phyloP scores from a whole-genome alignment of 768 basidiomycete genomes.

The Mrakia hoshinonis region DNA sequence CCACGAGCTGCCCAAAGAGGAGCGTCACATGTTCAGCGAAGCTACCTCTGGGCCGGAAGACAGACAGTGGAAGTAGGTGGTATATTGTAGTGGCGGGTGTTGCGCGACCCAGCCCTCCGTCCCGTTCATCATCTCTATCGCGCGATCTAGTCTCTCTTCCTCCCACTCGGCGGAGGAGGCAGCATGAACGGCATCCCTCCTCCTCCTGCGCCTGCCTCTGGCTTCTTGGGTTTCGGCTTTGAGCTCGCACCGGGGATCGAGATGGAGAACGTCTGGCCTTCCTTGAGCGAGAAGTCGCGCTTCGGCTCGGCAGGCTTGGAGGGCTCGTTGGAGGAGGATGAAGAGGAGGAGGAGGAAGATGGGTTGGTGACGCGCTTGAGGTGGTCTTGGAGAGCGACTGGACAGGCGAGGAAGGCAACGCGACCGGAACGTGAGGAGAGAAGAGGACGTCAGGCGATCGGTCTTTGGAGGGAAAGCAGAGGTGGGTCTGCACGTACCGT shows the following conservation, averaged over 20 bases:
- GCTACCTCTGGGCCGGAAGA: no score
- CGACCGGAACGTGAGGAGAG: not conserved
- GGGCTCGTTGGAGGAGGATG: conserved; percentile 37
- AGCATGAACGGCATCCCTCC: conserved; percentile 6
- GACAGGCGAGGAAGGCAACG: conserved; percentile 34
- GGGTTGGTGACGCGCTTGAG: conserved; percentile 33
- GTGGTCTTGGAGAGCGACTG: conserved; percentile 49
- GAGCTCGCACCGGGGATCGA: conserved; percentile 51
- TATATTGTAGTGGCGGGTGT: no score
- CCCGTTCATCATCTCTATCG: not conserved
- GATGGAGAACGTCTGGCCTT: conserved; percentile 90
- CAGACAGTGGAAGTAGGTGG: no score
- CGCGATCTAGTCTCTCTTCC: conserved; percentile 10
- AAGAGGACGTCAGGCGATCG: not conserved
- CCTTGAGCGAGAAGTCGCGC: conserved; percentile 87
- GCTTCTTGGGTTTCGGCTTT: conserved; percentile 1
- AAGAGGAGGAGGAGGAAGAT: conserved; percentile 48
- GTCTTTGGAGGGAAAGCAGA: conserved; percentile 15
- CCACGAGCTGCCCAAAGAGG: no score
- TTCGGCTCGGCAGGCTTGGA: conserved; percentile 54
- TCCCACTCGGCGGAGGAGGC: conserved; percentile 17
- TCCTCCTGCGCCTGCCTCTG: not conserved
- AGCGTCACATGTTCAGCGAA: no score
- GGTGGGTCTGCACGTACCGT: conserved; percentile 49
- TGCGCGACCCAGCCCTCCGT: not conserved